Conservation (phyloP, 2,329 filamentous ascomycete species). For the Xylariaceae sp. region DNA sequence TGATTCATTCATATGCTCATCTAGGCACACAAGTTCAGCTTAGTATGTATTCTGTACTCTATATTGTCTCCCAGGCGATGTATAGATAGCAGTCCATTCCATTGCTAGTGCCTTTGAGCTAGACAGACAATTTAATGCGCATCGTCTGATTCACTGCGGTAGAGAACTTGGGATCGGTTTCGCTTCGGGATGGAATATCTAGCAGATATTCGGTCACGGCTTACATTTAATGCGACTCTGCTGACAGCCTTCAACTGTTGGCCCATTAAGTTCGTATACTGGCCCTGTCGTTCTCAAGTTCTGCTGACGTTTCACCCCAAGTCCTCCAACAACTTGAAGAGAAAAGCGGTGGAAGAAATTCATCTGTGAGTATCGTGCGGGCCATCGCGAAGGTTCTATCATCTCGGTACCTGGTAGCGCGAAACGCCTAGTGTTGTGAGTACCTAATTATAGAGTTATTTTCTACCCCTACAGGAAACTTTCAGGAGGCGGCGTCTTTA, state of each 20-base stretch:
- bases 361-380: slow-evolving; percentile 26
- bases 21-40: slow-evolving; percentile 25
- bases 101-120: too few relatives aligned
- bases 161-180: slow-evolving; percentile 29
- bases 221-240: slow-evolving; percentile 24
- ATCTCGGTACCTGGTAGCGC: slow-evolving; percentile 20
- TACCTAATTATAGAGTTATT: too few relatives aligned
- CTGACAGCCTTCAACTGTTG: slow-evolving; percentile 26
- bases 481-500: too few relatives aligned
- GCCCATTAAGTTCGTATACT: slow-evolving; percentile 21
- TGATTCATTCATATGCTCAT: slow-evolving; percentile 25
- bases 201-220: slow-evolving; percentile 25
- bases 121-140: too few relatives aligned
- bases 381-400: slow-evolving; percentile 25
- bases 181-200: slow-evolving; percentile 27
- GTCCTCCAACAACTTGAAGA: slow-evolving; percentile 26
- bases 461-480: too few relatives aligned
- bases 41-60: background rate
- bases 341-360: slow-evolving; percentile 25
- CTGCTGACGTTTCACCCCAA: slow-evolving; percentile 11
- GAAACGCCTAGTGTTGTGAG: slow-evolving; percentile 20
- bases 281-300: background rate
- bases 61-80: too few relatives aligned
- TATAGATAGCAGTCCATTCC: too few relatives aligned
- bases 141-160: background rate